Percentiles rank a stretch among this genome's conserved stretches.
phyloP scores from a whole-genome alignment of 1,284 basidiomycete genomes.

The Boletus semigastroideus region DNA sequence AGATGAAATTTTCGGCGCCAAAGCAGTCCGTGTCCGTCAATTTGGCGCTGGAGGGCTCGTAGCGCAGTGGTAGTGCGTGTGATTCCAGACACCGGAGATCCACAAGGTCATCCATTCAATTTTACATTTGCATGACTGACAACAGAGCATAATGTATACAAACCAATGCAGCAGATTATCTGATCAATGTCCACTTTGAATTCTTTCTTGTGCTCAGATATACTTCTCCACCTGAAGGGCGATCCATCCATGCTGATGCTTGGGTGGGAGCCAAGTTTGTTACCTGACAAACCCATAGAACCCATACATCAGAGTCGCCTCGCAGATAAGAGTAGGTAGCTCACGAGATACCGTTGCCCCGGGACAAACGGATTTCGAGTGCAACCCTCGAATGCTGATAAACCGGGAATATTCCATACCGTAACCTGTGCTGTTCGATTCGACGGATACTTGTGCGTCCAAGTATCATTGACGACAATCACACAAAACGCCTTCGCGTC shows the following conservation, averaged over 20 bases:
- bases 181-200: conserved; percentile 30
- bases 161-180: conserved; percentile 4
- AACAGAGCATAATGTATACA: background rate
- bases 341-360: conserved; percentile 72
- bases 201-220: conserved; percentile 32
- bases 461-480: conserved; percentile 72
- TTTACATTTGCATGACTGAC: background rate
- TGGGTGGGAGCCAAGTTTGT: conserved; percentile 33
- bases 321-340: conserved; percentile 1
- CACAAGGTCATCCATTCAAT: conserved; percentile 60
- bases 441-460: conserved; percentile 47
- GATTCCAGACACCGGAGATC: conserved; percentile 34
- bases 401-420: conserved; percentile 75
- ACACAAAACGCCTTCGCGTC: conserved; percentile 82
- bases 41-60: conserved; percentile 23
- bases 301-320: conserved; percentile 1
- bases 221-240: conserved; percentile 25
- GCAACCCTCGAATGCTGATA: conserved; percentile 51
- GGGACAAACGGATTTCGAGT: conserved; percentile 55
- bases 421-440: conserved; percentile 73
- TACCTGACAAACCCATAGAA: conserved; percentile 15
- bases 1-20: background rate
- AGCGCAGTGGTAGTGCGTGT: conserved; percentile 40
- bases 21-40: background rate
- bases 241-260: conserved; percentile 32